Base-by-base conservation (phyloP, 768 basidiomycete genomes). In the Rhodosporidiobolus odoratus region DNA sequence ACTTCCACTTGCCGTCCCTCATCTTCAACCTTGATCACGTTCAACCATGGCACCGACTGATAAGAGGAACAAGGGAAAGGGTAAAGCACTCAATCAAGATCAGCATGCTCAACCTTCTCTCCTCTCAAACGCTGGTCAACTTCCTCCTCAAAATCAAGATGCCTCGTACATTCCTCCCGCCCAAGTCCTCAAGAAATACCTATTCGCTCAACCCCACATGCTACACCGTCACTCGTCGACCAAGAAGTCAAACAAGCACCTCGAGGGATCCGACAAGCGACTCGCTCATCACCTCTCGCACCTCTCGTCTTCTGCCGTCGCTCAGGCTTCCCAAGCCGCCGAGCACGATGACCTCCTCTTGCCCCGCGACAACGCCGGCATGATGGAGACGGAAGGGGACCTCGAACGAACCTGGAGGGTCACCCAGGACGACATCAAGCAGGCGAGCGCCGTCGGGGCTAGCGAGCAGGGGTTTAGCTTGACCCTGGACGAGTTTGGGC, bases 331-430 rank as follows among this genome's bases (percentile, higher is more conserved):
- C 13, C 53, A 65, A 9, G 53, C 71, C 10, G 60, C 56, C 38
- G 77, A 77, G 62, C 75, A 76, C 62, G 75, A 78, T 62, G 74
- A 78, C 45, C 66, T 88, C 60, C 81, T 89, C 75, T 82, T 91
- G n/a, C 79, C 87, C 65, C 81, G 83, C 53, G 88, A 86, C 47
- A 89, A 90, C 17, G 83, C 81, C 1, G 94, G 94, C 2, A 80
- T 83, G 65, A 86, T 97, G 66, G 85, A 89, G 77, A 85, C 85
- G 27, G 92, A 94, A 75, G 85, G 84, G 4, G 86, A 85, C 62
- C 83, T 97, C 80, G 96, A 98, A 78, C 80, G 85, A 77, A 97
- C 95, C 12, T 98, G 92, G 93, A 83, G 91, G 67, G 84, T 92
- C 13, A 83, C 85, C 0, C 96, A 98, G 81, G 82, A 83, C 13